phyloP scores from a whole-genome alignment of 768 basidiomycete genomes.

The Phylloporus scabripes region DNA sequence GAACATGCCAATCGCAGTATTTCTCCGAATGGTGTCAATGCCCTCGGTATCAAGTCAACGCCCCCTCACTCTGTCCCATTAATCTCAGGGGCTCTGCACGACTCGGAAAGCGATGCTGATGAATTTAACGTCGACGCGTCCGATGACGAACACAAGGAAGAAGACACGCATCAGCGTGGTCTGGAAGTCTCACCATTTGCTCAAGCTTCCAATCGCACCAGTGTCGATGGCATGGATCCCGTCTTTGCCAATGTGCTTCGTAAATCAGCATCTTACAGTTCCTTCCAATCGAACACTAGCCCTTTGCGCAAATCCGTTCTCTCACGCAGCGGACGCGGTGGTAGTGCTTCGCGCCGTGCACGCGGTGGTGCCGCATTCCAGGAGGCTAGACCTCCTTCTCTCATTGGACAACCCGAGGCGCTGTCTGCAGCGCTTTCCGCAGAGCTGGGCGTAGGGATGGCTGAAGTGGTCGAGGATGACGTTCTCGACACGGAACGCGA shows the following conservation, averaged over 20 bases:
- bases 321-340: slow-evolving; percentile 44
- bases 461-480: slow-evolving; percentile 37
- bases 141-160: slow-evolving; percentile 19
- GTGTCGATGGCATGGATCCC: slow-evolving; percentile 86
- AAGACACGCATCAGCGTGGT: slow-evolving; percentile 24
- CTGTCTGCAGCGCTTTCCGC: slow-evolving; percentile 67
- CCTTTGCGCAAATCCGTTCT: slow-evolving; percentile 59
- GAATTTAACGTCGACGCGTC: slow-evolving; percentile 23
- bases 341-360: slow-evolving; percentile 46
- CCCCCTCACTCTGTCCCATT: slow-evolving; percentile 31
- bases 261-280: slow-evolving; percentile 41
- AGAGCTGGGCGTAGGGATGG: slow-evolving; percentile 51
- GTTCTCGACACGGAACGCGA: slow-evolving; percentile 41
- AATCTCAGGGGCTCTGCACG: slow-evolving; percentile 30
- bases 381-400: slow-evolving; percentile 62
- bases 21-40: slow-evolving; percentile 38
- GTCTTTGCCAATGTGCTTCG: slow-evolving; percentile 74
- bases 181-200: slow-evolving; percentile 34
- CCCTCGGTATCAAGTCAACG: slow-evolving; percentile 11
- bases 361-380: slow-evolving; percentile 67
- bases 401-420: slow-evolving; percentile 68
- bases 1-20: slow-evolving; percentile 52
- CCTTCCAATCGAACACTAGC: slow-evolving; percentile 44
- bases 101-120: slow-evolving; percentile 11
- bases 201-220: slow-evolving; percentile 54